Conservation (phyloP, 23 red algal genomes). For the Gracilaria gracilis region DNA sequence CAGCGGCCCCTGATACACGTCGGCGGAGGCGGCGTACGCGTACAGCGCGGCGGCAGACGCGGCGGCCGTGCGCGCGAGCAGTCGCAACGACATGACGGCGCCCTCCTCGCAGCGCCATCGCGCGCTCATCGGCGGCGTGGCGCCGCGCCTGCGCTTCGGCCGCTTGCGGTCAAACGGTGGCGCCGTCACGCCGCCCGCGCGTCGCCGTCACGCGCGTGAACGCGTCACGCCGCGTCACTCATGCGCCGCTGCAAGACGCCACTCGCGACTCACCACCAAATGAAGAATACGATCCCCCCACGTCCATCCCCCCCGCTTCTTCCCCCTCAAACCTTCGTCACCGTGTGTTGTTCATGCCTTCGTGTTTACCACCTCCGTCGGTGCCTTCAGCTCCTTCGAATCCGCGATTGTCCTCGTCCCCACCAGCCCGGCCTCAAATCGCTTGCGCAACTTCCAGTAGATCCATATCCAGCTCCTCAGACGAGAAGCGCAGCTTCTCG, state of each 20-base stretch:
- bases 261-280: conserved; percentile 2
- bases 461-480: conserved; percentile 6
- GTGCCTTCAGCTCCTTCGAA: background rate
- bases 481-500: conserved; percentile 29
- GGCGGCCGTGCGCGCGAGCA: conserved; percentile 45
- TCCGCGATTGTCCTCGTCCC: background rate
- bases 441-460: background rate
- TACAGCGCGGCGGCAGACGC: conserved; percentile 51
- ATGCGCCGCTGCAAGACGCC: no score
- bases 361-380: background rate
- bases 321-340: background rate
- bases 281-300: background rate
- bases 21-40: conserved; percentile 51
- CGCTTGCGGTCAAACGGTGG: background rate
- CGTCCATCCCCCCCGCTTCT: background rate
- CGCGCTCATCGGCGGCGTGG: background rate
- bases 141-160: background rate
- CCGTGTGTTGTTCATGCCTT: background rate
- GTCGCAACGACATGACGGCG: conserved; percentile 36
- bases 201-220: background rate
- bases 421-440: background rate
- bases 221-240: no score
- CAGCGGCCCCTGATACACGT: conserved; percentile 53
- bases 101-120: background rate
- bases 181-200: background rate